These are phyloP conservation scores for Paecilomyces variotii DNA, from an alignment of 2,329 filamentous ascomycete species.

Conservation along the genomic window DNA sequence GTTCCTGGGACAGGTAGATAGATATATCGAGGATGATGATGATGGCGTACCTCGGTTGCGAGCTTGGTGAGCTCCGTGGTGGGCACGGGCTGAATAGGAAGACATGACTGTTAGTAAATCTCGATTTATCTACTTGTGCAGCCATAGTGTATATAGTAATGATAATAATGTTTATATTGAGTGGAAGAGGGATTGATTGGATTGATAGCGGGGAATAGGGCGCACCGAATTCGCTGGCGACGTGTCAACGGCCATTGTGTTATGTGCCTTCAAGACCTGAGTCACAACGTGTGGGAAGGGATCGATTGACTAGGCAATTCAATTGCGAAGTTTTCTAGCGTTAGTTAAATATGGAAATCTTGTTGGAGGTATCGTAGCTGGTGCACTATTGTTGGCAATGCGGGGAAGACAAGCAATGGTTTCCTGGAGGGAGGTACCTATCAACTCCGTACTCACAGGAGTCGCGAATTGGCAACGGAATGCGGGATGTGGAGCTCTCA, in stretches of 20 bases:
- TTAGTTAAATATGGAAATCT: neutral
- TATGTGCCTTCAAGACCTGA: neutral
- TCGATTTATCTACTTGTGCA: neutral
- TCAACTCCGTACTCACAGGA: neutral
- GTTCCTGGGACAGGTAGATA: neutral
- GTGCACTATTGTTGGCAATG: neutral
- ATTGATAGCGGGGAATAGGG: neutral
- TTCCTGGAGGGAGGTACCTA: neutral
- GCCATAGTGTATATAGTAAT: too few species aligned
- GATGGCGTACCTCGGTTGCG: conserved; percentile 62
- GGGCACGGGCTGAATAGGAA: conserved; percentile 57
- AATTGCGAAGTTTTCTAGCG: neutral
- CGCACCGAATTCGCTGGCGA: conserved; percentile 7
- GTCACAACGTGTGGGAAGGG: neutral
- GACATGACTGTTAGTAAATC: neutral
- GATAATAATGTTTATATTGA: too few species aligned
- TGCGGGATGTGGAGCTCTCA: neutral
- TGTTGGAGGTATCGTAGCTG: neutral
- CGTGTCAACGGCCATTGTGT: conserved; percentile 8
- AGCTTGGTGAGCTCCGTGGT: conserved; percentile 76
- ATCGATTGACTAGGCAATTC: neutral
- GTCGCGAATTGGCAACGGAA: neutral
- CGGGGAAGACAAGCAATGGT: neutral
- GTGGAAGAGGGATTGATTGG: neutral
- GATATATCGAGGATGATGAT: neutral